A percentile compares a stretch with the other conserved stretches of the same genome.
These are phyloP conservation scores for Elsinoe necatrix DNA, from an alignment of 2,329 filamentous ascomycete genomes.

Conservation along the genomic window DNA sequence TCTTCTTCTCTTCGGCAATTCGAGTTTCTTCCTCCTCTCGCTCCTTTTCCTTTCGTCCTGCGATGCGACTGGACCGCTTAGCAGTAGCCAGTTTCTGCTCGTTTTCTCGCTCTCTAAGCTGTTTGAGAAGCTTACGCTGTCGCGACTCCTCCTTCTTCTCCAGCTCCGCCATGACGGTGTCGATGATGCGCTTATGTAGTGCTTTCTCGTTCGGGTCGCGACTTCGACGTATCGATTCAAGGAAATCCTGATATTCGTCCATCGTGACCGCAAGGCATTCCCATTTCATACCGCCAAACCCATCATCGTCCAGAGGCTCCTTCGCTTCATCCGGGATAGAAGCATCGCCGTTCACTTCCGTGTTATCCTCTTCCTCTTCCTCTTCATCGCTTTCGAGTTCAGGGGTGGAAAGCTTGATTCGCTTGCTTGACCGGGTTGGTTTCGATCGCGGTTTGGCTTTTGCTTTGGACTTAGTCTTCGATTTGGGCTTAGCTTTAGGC, in stretches of 20 bases:
- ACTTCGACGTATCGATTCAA: constrained; percentile 63
- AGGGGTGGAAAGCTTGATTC: constrained; percentile 50
- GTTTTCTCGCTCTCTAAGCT: constrained; percentile 71
- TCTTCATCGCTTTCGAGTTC: constrained; percentile 37
- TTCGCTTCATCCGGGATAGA: constrained; percentile 25
- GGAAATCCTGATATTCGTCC: constrained; percentile 63
- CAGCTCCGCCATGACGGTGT: constrained; percentile 75
- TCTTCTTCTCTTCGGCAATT: constrained; percentile 60
- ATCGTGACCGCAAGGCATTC: constrained; percentile 81
- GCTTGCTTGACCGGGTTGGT: constrained; percentile 58
- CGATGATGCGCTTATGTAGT: constrained; percentile 60
- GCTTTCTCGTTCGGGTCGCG: constrained; percentile 79
- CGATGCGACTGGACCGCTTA: constrained; percentile 86
- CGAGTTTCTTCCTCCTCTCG: constrained; percentile 61
- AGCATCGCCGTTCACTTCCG: constrained; percentile 34
- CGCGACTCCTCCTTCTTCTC: constrained; percentile 64
- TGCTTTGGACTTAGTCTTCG: constrained; percentile 50
- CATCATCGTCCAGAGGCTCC: constrained; percentile 34
- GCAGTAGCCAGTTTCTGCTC: constrained; percentile 84
- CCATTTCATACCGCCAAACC: constrained; percentile 72
- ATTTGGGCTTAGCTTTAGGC: constrained; percentile 45
- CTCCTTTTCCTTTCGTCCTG: constrained; percentile 70
- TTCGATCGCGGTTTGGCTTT: constrained; percentile 49
- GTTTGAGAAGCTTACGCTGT: constrained; percentile 62
- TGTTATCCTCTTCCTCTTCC: constrained; percentile 34